phyloP scores from a whole-genome alignment of 345 rosid genomes.

The Eucalyptus sp. region DNA sequence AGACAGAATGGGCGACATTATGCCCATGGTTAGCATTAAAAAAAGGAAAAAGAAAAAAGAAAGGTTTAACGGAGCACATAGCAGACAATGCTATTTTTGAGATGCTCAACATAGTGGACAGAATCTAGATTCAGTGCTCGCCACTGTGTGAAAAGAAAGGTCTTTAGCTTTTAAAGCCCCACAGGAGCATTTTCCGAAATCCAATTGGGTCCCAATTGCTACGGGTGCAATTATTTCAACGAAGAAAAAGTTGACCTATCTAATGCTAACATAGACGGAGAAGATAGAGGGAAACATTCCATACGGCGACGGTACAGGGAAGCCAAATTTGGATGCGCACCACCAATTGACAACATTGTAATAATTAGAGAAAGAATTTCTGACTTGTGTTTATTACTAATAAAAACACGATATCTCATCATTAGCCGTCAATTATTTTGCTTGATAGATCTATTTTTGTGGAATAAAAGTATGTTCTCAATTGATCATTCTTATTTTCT shows the following conservation, averaged over 20 bases:
- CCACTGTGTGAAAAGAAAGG: slow-evolving; percentile 31
- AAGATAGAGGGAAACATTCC: too few relatives aligned
- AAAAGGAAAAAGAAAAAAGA: not conserved
- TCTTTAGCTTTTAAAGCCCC: slow-evolving; percentile 10
- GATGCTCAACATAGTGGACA: slow-evolving; percentile 1
- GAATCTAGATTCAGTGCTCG: slow-evolving; percentile 1
- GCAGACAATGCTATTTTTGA: not conserved
- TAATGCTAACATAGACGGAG: not conserved
- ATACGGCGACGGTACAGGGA: too few relatives aligned
- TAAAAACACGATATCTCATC: too few relatives aligned
- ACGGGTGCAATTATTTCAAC: not conserved
- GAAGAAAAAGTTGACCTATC: not conserved
- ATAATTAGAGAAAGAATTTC: too few relatives aligned
- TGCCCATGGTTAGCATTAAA: not conserved
- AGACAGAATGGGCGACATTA: not conserved
- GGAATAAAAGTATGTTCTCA: too few relatives aligned
- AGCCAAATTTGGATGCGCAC: too few relatives aligned
- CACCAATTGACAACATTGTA: too few relatives aligned
- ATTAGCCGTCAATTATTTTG: too few relatives aligned
- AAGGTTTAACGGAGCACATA: not conserved
- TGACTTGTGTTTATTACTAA: too few relatives aligned
- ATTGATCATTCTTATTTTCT: too few relatives aligned
- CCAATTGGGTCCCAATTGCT: not conserved
- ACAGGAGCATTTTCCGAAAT: not conserved
- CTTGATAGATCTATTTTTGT: too few relatives aligned